Percentiles rank a stretch among this genome's conserved stretches.
These are phyloP conservation scores for Fusarium continuum DNA, from an alignment of 2,329 filamentous ascomycete genomes.

Conservation along the genomic window DNA sequence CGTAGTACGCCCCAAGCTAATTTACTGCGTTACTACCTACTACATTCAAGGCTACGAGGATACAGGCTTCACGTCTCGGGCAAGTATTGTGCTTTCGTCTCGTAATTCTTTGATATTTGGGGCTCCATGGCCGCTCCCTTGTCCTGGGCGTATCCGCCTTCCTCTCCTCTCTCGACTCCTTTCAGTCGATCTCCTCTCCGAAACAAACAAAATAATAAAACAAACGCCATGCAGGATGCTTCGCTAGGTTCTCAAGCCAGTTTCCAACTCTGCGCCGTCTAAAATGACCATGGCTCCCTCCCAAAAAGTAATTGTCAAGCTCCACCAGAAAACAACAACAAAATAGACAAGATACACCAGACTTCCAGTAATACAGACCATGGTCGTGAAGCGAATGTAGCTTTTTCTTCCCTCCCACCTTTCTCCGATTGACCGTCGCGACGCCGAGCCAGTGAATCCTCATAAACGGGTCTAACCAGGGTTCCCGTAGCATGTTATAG, in stretches of 20 bases:
- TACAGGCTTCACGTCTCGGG: constrained; percentile 25
- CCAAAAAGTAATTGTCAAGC: constrained; percentile 5
- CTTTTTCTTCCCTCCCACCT: constrained; percentile 20
- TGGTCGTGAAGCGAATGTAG: constrained; percentile 34
- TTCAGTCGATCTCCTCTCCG: constrained; percentile 9
- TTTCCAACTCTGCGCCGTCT: constrained; percentile 33
- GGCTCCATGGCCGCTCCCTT: constrained; percentile 27
- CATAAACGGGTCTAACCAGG: constrained; percentile 2
- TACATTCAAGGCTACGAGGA: constrained; percentile 8
- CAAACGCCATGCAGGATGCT: constrained; percentile 35
- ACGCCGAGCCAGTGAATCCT: constrained; percentile 37
- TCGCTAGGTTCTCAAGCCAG: constrained; percentile 34
- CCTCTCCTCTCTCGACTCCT: constrained; percentile 10
- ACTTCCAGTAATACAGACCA: constrained; percentile 34
- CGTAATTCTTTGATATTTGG: constrained; percentile 38
- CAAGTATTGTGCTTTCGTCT: constrained; percentile 26
- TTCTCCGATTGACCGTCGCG: constrained; percentile 18
- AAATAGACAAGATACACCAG: constrained; percentile 8
- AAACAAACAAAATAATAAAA: constrained; percentile 1
- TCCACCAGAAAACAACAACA: constrained; percentile 3
- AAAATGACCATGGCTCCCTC: constrained; percentile 25
- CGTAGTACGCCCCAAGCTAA: constrained; percentile 11
- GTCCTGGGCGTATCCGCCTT: constrained; percentile 2
- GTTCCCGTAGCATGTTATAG: constrained; percentile 11
- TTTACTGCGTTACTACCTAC: constrained; percentile 1